A percentile compares a stretch with the other conserved stretches of the same genome.
Conservation (phyloP, 1,139 yeast genomes). For the Candida frijolesensis region DNA sequence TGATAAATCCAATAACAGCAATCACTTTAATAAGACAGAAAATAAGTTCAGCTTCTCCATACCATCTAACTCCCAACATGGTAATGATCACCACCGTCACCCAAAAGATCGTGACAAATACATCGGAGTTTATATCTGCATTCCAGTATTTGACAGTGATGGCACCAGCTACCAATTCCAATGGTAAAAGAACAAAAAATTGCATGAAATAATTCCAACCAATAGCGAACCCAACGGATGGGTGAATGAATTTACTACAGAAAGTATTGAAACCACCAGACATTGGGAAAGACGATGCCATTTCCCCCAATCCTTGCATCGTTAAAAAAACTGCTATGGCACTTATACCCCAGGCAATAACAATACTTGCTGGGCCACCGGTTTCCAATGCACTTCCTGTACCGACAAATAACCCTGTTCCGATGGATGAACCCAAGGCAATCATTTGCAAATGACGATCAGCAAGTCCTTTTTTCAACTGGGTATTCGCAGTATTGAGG, state of each 20-base stretch:
- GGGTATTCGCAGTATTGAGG: constrained; percentile 40
- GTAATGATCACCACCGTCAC: constrained; percentile 37
- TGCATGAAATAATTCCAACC: constrained; percentile 50
- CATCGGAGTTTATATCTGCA: constrained; percentile 36
- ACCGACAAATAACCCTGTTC: constrained; percentile 48
- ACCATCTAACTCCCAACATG: constrained; percentile 43
- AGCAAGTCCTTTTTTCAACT: constrained; percentile 36
- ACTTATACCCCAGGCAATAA: constrained; percentile 49
- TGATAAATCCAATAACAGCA: constrained; percentile 43
- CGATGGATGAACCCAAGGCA: constrained; percentile 83
- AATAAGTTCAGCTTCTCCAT: constrained; percentile 48
- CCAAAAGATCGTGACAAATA: constrained; percentile 43
- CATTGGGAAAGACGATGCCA: constrained; percentile 40
- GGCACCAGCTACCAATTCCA: constrained; percentile 44
- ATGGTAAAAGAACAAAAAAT: constrained; percentile 34
- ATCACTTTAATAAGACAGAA: constrained; percentile 41
- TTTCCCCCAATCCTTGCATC: constrained; percentile 46
- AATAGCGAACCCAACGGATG: constrained; percentile 44
- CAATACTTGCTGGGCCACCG: constrained; percentile 70
- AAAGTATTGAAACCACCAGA: constrained; percentile 43
- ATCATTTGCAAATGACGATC: constrained; percentile 57
- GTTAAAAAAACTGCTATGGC: constrained; percentile 33
- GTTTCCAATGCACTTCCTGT: constrained; percentile 40
- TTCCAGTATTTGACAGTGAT: constrained; percentile 46
- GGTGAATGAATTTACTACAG: constrained; percentile 43